These are phyloP conservation scores for Neonectria punicea DNA, from an alignment of 2,329 filamentous ascomycete species.

Conservation along the genomic window DNA sequence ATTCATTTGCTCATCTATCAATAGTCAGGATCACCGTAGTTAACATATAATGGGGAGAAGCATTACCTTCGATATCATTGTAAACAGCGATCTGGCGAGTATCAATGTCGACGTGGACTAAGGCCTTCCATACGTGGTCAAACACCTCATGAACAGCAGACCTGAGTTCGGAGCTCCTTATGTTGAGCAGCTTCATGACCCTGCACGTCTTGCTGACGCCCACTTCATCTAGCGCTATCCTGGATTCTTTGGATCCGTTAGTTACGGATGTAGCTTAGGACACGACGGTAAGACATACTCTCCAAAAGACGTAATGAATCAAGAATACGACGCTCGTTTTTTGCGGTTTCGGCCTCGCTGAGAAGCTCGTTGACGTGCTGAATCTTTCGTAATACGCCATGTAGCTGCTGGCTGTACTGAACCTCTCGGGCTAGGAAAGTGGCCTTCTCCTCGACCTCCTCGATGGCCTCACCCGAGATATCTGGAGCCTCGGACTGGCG, in stretches of 20 bases:
- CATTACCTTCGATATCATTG: conserved; percentile 61
- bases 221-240: conserved; percentile 67
- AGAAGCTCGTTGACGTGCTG: conserved; percentile 69
- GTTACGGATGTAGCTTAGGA: background rate
- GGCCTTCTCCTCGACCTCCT: conserved; percentile 64
- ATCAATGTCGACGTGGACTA: conserved; percentile 71
- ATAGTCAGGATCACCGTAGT: conserved; percentile 28
- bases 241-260: conserved; percentile 58
- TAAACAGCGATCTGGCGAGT: conserved; percentile 66
- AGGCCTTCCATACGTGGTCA: conserved; percentile 74
- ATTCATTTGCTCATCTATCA: conserved; percentile 61
- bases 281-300: conserved; percentile 50
- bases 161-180: conserved; percentile 73
- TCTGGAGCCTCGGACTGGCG: conserved; percentile 75
- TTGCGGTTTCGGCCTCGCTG: conserved; percentile 68
- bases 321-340: conserved; percentile 64
- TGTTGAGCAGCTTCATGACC: conserved; percentile 71
- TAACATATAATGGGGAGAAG: background rate
- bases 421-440: conserved; percentile 68
- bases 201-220: conserved; percentile 70
- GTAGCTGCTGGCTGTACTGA: conserved; percentile 68
- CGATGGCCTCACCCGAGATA: conserved; percentile 62
- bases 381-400: conserved; percentile 61
- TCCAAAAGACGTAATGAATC: conserved; percentile 68
- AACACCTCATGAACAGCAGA: conserved; percentile 73